Conservation (phyloP, 352 stramenopile genomes). For the Globisporangium middletonii region DNA sequence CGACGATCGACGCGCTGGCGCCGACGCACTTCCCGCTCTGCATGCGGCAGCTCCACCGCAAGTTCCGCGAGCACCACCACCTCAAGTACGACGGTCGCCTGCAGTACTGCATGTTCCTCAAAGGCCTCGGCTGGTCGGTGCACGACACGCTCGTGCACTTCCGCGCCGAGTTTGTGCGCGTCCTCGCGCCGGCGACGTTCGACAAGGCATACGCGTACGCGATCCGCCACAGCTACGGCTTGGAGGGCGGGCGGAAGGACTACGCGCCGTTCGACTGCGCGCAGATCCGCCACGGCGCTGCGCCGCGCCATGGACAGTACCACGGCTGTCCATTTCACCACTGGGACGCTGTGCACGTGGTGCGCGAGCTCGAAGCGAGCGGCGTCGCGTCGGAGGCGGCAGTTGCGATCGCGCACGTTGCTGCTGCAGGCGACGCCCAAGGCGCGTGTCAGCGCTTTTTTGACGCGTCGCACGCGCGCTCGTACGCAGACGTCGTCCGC, state of each 20-base stretch:
- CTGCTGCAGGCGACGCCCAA: conserved; percentile 26
- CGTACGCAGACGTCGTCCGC: conserved; percentile 9
- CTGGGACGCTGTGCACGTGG: conserved; percentile 45
- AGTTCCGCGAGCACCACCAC: conserved; percentile 69
- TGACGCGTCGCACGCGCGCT: conserved; percentile 26
- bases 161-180: conserved; percentile 59
- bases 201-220: conserved; percentile 83
- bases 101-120: conserved; percentile 84
- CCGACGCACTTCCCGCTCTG: conserved; percentile 71
- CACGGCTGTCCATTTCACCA: conserved; percentile 82
- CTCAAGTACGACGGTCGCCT: conserved; percentile 84
- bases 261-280: conserved; percentile 57
- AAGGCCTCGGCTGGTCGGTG: conserved; percentile 72
- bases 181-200: conserved; percentile 56
- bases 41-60: conserved; percentile 70
- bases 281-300: conserved; percentile 39
- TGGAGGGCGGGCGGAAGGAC: conserved; percentile 70
- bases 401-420: conserved; percentile 28
- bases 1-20: conserved; percentile 46
- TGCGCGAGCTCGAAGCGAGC: conserved; percentile 26
- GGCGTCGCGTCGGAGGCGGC: conserved; percentile 12
- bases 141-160: conserved; percentile 77
- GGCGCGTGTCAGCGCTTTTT: conserved; percentile 48
- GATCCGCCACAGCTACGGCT: conserved; percentile 84
- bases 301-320: conserved; percentile 72